A percentile compares a stretch with the other conserved stretches of the same genome.
phyloP scores from a whole-genome alignment of 2,329 filamentous ascomycete species.

The Beauveria asiatica region DNA sequence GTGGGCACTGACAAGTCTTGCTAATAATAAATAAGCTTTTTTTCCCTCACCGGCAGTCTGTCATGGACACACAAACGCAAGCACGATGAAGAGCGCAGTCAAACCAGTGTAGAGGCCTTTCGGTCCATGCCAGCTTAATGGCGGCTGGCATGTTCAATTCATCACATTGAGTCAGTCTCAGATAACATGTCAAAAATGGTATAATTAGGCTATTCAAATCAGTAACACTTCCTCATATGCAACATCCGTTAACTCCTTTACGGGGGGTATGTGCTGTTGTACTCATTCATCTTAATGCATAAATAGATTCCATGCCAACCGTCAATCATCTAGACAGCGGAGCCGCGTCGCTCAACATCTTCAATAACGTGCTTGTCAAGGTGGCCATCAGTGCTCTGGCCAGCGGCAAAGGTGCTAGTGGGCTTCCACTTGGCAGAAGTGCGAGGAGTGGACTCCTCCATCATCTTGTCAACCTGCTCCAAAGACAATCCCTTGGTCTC shows the following conservation, averaged over 20 bases:
- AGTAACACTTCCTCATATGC: not conserved
- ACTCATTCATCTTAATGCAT: slow-evolving; percentile 7
- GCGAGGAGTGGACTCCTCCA: slow-evolving; percentile 74
- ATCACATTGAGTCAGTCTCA: not conserved
- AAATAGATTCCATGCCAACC: not conserved
- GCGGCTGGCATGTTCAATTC: not conserved
- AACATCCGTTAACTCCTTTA: not conserved
- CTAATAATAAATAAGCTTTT: too few relatives aligned
- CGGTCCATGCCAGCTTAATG: too few relatives aligned
- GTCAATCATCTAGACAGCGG: slow-evolving; percentile 21
- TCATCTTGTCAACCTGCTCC: slow-evolving; percentile 79
- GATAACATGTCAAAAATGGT: not conserved
- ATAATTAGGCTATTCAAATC: not conserved
- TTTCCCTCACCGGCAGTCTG: too few relatives aligned
- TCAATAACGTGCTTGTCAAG: slow-evolving; percentile 22
- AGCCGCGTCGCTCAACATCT: slow-evolving; percentile 23
- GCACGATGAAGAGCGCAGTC: too few relatives aligned
- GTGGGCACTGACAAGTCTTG: too few relatives aligned
- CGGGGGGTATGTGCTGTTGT: slow-evolving; percentile 6
- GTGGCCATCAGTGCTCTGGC: slow-evolving; percentile 31
- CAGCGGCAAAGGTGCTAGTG: slow-evolving; percentile 56
- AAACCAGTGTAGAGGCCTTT: too few relatives aligned
- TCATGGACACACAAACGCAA: too few relatives aligned
- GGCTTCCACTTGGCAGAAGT: slow-evolving; percentile 71
- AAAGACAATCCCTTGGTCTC: slow-evolving; percentile 70